Evolutionary conservation across 495 filamentous ascomycete genomes (phyloP).

Genomic region (Echria macrotheca): DNA sequence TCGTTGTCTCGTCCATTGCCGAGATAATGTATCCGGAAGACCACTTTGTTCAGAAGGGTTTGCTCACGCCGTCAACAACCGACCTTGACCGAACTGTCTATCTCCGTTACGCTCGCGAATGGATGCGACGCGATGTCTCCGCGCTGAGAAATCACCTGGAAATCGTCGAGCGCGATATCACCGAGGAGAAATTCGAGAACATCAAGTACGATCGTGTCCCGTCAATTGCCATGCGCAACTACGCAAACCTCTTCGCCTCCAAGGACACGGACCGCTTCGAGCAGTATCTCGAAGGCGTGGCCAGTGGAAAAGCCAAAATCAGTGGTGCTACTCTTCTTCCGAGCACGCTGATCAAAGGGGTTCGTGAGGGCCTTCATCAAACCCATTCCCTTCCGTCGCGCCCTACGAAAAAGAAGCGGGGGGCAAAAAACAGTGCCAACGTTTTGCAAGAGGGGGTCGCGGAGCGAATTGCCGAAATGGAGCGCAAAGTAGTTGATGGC

Average conservation of each 20-base stretch:
- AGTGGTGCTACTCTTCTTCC: conserved; percentile 43
- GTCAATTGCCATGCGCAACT: conserved; percentile 43
- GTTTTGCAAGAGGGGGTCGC: conserved; percentile 10
- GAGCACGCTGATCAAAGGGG: conserved; percentile 27
- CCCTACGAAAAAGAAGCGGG: not conserved
- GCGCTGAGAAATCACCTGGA: conserved; percentile 38
- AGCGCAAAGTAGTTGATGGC: conserved; percentile 27
- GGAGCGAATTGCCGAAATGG: conserved; percentile 9
- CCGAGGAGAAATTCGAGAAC: conserved; percentile 28
- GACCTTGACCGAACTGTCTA: conserved; percentile 34
- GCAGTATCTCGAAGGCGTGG: conserved; percentile 36
- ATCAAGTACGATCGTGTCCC: conserved; percentile 46
- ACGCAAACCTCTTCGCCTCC: conserved; percentile 33
- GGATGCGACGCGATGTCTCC: conserved; percentile 35
- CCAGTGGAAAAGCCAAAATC: conserved; percentile 28
- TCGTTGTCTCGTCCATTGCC: conserved; percentile 42
- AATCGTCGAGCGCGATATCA: conserved; percentile 42
- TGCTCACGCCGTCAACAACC: conserved; percentile 12
- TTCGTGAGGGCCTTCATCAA: not conserved
- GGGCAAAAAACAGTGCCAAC: not conserved
- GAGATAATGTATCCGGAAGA: conserved; percentile 37
- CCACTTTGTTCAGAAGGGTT: not conserved
- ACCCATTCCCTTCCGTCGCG: not conserved
- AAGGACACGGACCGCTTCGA: conserved; percentile 41
- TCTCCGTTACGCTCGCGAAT: conserved; percentile 41